Conservation (phyloP, 805 yeast genomes). For the Wickerhamomyces chambardii region DNA sequence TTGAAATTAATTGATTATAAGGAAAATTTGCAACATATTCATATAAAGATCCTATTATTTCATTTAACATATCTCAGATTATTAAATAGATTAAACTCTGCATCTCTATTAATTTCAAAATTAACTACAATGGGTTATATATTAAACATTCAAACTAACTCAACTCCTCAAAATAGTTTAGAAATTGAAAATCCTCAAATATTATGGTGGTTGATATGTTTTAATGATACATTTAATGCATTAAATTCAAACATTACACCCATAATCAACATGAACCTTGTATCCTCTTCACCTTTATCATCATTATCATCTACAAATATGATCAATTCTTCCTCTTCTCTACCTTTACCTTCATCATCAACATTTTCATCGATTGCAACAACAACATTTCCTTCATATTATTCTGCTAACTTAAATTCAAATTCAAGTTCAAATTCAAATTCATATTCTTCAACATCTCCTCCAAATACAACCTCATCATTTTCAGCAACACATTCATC, state of each 20-base stretch:
- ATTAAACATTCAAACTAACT: conserved; percentile 10
- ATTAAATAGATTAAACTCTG: conserved; percentile 8
- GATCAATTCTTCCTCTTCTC: no score
- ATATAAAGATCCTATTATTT: conserved; percentile 11
- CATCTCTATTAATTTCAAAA: conserved; percentile 11
- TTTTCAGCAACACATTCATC: no score
- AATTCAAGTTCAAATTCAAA: no score
- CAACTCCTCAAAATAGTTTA: conserved; percentile 10
- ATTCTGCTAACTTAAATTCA: no score
- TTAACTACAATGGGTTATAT: conserved; percentile 14
- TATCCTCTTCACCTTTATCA: no score
- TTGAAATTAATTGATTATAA: conserved; percentile 9
- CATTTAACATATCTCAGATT: conserved; percentile 7
- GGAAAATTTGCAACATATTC: conserved; percentile 9
- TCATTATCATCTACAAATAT: conserved; percentile 1
- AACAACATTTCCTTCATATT: no score
- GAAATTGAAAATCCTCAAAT: conserved; percentile 10
- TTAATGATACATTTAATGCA: conserved; percentile 11
- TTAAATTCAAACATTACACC: conserved; percentile 8
- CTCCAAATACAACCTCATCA: no score
- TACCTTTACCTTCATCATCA: not conserved
- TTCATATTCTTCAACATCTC: no score
- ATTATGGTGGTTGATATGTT: conserved; percentile 15
- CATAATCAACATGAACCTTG: no score
- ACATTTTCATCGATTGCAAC: no score